Evolutionary conservation across 1,284 basidiomycete species (phyloP).

Genomic region (Gomphus bonarii): DNA sequence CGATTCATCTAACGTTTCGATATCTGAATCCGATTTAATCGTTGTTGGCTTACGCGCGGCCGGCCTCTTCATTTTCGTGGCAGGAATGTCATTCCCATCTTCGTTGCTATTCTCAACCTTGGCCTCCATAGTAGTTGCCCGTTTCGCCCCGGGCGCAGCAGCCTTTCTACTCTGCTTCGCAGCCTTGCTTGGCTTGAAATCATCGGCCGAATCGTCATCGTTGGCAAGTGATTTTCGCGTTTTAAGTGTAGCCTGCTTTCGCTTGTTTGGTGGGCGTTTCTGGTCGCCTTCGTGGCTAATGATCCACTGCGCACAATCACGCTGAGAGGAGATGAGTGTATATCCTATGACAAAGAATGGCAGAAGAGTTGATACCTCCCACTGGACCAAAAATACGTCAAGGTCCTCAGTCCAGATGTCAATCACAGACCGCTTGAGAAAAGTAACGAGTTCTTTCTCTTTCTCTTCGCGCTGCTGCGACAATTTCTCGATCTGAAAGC

Average conservation of each 20-base stretch:
- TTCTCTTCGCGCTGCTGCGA: constrained; percentile 74
- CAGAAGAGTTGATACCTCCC: constrained; percentile 53
- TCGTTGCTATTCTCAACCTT: constrained; percentile 14
- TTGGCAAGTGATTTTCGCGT: constrained; percentile 53
- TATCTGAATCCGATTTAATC: constrained; percentile 29
- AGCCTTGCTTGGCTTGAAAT: constrained; percentile 67
- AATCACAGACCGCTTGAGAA: constrained; percentile 75
- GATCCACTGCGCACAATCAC: constrained; percentile 51
- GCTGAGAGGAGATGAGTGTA: constrained; percentile 27
- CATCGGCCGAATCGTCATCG: constrained; percentile 54
- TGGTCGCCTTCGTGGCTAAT: constrained; percentile 42
- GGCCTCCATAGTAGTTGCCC: constrained; percentile 14
- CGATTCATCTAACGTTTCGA: constrained; percentile 21
- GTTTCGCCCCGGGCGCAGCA: constrained; percentile 19
- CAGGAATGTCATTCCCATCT: constrained; percentile 25
- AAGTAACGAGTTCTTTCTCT: constrained; percentile 70
- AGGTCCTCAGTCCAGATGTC: constrained; percentile 91
- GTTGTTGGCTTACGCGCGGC: constrained; percentile 16
- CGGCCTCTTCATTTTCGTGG: constrained; percentile 2
- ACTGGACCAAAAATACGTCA: constrained; percentile 73
- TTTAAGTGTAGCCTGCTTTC: constrained; percentile 68
- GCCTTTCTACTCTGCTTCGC: constrained; percentile 24
- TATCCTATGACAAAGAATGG: neutral
- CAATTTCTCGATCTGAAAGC: constrained; percentile 77
- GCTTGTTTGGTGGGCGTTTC: constrained; percentile 55